These are phyloP conservation scores for Apiotrichum sp. DNA, from an alignment of 1,284 basidiomycete genomes.

Conservation along the genomic window DNA sequence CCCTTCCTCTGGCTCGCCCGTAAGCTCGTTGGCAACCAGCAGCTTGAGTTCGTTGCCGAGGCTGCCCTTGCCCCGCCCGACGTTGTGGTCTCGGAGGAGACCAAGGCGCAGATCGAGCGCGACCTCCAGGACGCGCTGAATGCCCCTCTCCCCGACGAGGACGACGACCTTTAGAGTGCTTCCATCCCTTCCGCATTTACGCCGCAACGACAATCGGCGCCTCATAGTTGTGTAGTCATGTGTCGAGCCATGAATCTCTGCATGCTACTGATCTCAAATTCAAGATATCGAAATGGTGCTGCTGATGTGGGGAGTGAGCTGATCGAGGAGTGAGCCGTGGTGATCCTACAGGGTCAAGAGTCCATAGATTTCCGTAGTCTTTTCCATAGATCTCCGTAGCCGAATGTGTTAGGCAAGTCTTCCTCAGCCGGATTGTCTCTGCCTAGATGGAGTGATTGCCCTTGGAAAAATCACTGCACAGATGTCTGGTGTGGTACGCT, in stretches of 20 bases:
- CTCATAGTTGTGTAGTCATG: slow-evolving; percentile 12
- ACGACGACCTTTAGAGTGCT: slow-evolving; percentile 39
- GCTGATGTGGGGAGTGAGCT: too few relatives aligned
- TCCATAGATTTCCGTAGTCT: too few relatives aligned
- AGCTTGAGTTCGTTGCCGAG: slow-evolving; percentile 92
- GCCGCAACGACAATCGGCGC: slow-evolving; percentile 3
- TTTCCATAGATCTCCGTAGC: too few relatives aligned
- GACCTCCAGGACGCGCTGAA: slow-evolving; percentile 59
- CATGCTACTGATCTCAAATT: slow-evolving; percentile 4
- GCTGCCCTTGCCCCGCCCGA: slow-evolving; percentile 94
- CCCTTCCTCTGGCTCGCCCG: slow-evolving; percentile 99
- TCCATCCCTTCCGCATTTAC: not conserved
- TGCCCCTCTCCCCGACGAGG: slow-evolving; percentile 49
- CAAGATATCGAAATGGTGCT: not conserved
- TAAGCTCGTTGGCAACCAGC: slow-evolving; percentile 89
- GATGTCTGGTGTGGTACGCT: too few relatives aligned
- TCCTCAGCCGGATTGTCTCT: too few relatives aligned
- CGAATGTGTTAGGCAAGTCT: too few relatives aligned
- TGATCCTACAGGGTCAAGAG: too few relatives aligned
- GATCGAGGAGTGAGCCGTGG: too few relatives aligned
- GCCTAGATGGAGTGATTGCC: too few relatives aligned
- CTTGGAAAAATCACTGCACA: too few relatives aligned
- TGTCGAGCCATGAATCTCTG: slow-evolving; percentile 23
- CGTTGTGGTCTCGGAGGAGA: slow-evolving; percentile 69
- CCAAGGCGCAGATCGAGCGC: slow-evolving; percentile 78